phyloP scores from a whole-genome alignment of 352 stramenopile species.

The Saprolegnia parasitica region DNA sequence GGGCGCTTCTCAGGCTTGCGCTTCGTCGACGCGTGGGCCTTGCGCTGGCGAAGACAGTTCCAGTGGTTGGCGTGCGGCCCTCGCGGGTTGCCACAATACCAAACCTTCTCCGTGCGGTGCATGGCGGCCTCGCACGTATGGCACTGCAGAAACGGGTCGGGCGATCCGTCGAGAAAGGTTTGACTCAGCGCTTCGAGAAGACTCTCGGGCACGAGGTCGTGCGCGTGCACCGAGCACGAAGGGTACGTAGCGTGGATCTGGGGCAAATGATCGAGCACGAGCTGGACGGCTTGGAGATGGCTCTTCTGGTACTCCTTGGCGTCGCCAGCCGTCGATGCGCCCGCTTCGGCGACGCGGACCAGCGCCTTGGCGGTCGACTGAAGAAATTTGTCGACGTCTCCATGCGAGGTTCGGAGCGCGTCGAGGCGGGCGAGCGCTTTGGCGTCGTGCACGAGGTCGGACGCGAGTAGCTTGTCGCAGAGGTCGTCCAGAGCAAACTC shows the following conservation, averaged over 20 bases:
- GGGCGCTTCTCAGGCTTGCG: neutral
- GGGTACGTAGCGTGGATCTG: conserved; percentile 58
- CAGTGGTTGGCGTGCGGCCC: conserved; percentile 10
- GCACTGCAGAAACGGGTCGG: conserved; percentile 5
- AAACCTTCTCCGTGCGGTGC: neutral
- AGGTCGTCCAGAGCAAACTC: conserved; percentile 42
- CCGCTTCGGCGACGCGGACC: conserved; percentile 47
- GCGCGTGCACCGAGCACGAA: conserved; percentile 23
- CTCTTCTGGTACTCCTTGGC: conserved; percentile 51
- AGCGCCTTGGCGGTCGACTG: conserved; percentile 41
- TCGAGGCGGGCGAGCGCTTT: conserved; percentile 43
- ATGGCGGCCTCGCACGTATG: neutral
- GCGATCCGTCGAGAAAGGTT: neutral
- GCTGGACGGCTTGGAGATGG: conserved; percentile 62
- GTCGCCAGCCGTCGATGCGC: conserved; percentile 43
- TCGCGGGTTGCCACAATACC: neutral
- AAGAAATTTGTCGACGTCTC: conserved; percentile 40
- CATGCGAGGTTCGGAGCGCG: conserved; percentile 42
- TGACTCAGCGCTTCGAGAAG: conserved; percentile 36
- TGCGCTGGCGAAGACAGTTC: neutral
- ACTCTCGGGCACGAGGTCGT: conserved; percentile 42
- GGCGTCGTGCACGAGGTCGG: conserved; percentile 43
- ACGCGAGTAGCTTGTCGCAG: conserved; percentile 44
- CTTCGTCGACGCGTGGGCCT: neutral
- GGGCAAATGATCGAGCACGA: conserved; percentile 59